Percentiles rank a stretch among this genome's conserved stretches.
Evolutionary conservation across 225 moss, liverwort and hornwort species (phyloP).

Genomic region (Pseudisothecium myosuroides): DNA sequence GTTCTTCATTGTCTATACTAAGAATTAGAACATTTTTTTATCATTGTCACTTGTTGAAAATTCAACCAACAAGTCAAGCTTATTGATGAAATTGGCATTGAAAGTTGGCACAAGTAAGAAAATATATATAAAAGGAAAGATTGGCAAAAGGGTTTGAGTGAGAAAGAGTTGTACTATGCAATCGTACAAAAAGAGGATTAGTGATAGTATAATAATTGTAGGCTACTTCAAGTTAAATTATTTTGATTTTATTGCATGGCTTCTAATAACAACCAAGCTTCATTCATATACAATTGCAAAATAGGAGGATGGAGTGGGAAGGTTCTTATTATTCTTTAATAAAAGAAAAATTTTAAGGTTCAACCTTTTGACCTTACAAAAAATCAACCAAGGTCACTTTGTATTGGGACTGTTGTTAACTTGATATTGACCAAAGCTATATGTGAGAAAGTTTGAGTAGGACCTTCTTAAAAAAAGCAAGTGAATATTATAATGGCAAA

Average conservation of each 20-base stretch:
- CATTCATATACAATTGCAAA: neutral
- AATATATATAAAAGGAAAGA: neutral
- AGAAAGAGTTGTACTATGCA: neutral
- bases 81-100: neutral
- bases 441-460: neutral
- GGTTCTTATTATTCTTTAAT: neutral
- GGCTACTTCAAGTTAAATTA: neutral
- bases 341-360: neutral
- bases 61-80: neutral
- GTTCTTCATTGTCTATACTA: neutral
- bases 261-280: neutral
- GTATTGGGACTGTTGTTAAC: too few relatives aligned
- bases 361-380: too few relatives aligned
- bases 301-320: neutral
- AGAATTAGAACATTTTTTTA: neutral
- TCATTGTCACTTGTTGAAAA: neutral
- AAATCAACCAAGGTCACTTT: too few relatives aligned
- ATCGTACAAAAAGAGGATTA: neutral
- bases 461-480: neutral
- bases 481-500: neutral
- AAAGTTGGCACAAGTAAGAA: neutral
- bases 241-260: neutral
- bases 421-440: neutral
- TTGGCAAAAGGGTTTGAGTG: neutral
- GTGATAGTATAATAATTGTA: neutral